These are phyloP conservation scores for Inonotus hispidus DNA, from an alignment of 1,284 basidiomycete genomes.

Conservation along the genomic window DNA sequence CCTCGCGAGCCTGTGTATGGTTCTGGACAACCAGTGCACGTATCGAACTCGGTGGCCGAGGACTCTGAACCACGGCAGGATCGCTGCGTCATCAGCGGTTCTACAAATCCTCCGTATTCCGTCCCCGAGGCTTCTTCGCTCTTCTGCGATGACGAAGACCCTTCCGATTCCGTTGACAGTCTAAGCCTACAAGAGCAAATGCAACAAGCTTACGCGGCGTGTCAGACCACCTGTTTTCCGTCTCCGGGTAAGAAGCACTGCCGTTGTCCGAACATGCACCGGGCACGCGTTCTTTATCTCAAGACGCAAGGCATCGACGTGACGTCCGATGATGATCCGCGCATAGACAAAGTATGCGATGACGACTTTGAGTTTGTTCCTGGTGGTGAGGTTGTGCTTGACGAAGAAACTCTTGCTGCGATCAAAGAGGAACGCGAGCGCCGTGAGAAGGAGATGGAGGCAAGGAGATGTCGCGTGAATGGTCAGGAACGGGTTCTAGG, in stretches of 20 bases:
- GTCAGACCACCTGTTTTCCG: slow-evolving; percentile 25
- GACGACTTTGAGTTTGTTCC: slow-evolving; percentile 65
- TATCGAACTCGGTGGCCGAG: background rate
- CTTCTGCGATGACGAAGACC: slow-evolving; percentile 1
- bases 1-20: background rate
- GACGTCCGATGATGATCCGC: slow-evolving; percentile 51
- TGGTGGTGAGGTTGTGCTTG: slow-evolving; percentile 43
- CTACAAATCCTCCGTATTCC: background rate
- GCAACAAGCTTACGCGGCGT: slow-evolving; percentile 58
- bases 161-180: background rate
- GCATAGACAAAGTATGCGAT: slow-evolving; percentile 55
- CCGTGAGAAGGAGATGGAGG: slow-evolving; percentile 23
- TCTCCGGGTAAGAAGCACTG: background rate
- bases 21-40: background rate
- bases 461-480: slow-evolving; percentile 38
- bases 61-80: background rate
- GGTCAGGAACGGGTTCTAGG: slow-evolving; percentile 50
- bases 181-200: slow-evolving; percentile 56
- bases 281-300: slow-evolving; percentile 56
- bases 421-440: slow-evolving; percentile 33
- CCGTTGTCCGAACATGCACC: slow-evolving; percentile 41
- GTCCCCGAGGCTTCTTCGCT: background rate
- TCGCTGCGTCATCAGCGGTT: background rate
- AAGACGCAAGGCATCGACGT: slow-evolving; percentile 57
- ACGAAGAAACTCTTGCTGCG: slow-evolving; percentile 39